Conservation (phyloP, 129 eudicot genomes). For the Flaveria linearis region DNA sequence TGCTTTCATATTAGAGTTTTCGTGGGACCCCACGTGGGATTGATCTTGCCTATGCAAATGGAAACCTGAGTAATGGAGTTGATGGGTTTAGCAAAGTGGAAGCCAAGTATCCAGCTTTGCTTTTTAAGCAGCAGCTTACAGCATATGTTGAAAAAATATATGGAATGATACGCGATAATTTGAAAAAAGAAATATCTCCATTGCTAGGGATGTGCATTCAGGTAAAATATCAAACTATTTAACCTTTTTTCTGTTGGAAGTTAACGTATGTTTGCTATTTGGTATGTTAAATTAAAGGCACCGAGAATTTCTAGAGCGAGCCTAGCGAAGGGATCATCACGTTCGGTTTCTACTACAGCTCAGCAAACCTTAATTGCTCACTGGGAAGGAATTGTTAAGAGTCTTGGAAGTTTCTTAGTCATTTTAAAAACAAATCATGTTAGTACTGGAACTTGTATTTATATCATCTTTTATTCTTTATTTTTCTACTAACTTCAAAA, state of each 20-base stretch:
- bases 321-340: constrained; percentile 91
- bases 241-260: constrained; percentile 11
- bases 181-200: constrained; percentile 94
- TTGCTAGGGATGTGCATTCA: constrained; percentile 94
- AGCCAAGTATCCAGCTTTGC: constrained; percentile 97
- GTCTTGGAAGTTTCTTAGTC: constrained; percentile 70
- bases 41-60: constrained; percentile 62
- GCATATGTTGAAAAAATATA: constrained; percentile 95
- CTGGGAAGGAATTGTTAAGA: constrained; percentile 97
- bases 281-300: constrained; percentile 50
- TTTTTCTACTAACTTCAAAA: constrained; percentile 1
- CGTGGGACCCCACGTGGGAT: constrained; percentile 81
- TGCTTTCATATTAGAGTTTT: constrained; percentile 55
- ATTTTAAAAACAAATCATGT: constrained; percentile 84
- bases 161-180: constrained; percentile 90
- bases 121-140: constrained; percentile 97
- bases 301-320: constrained; percentile 98
- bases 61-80: constrained; percentile 54
- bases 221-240: constrained; percentile 38
- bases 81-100: constrained; percentile 83
- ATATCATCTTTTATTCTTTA: background rate
- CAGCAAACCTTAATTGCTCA: constrained; percentile 93
- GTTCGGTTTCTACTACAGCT: constrained; percentile 73
- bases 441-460: constrained; percentile 35
- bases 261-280: constrained; percentile 23